phyloP scores from a whole-genome alignment of 495 filamentous ascomycete species.

The Penicillium lividum region DNA sequence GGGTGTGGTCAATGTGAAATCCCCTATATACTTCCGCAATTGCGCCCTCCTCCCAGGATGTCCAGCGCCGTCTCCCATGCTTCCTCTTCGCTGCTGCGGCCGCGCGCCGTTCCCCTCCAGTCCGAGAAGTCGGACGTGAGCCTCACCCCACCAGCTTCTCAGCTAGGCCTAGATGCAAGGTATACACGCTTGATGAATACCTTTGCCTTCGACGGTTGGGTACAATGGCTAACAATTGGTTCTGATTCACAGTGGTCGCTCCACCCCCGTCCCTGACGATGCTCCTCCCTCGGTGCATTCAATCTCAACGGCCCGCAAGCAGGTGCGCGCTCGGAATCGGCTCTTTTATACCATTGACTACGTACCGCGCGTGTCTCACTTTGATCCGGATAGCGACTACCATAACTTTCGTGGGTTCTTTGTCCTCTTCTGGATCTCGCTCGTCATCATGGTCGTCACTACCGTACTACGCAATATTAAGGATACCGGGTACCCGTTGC shows the following conservation, averaged over 20 bases:
- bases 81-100: constrained; percentile 33
- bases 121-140: constrained; percentile 29
- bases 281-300: constrained; percentile 87
- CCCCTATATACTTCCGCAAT: constrained; percentile 10
- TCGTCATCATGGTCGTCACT: constrained; percentile 96
- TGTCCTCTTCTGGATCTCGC: constrained; percentile 93
- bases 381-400: constrained; percentile 90
- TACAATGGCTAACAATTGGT: constrained; percentile 10
- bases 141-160: constrained; percentile 28
- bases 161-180: constrained; percentile 34
- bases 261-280: constrained; percentile 88
- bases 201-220: background rate
- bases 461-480: constrained; percentile 88
- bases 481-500: constrained; percentile 84
- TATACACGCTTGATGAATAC: constrained; percentile 10
- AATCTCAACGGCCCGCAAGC: constrained; percentile 79
- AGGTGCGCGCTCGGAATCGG: constrained; percentile 80
- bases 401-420: constrained; percentile 96
- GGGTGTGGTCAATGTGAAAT: constrained; percentile 27
- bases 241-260: constrained; percentile 62
- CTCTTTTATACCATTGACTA: constrained; percentile 97
- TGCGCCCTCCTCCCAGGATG: constrained; percentile 28
- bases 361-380: constrained; percentile 90
- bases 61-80: constrained; percentile 39
- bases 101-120: constrained; percentile 31